Base-by-base conservation (phyloP, 1,139 yeast genomes). In the Yamadazyma spencermartinsiae region DNA sequence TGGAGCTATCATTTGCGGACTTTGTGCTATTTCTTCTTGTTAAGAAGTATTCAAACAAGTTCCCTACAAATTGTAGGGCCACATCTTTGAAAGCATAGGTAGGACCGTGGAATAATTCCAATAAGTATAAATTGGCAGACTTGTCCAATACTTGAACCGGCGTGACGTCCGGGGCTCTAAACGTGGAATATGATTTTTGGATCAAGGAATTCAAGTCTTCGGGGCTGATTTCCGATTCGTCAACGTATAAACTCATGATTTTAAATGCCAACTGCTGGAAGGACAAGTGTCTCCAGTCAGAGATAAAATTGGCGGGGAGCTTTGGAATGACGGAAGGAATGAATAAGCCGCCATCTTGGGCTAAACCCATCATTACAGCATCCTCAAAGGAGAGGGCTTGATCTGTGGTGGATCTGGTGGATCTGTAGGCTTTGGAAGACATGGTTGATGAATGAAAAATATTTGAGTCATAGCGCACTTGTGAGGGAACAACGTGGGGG, bases 71-170 rank as follows among this genome's bases (percentile, higher is more conserved):
- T 63, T 92, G 99, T 56, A 92, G 76, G 3, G 99, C 99, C 48
- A 92, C 98, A 61, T 92, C 99, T 65, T 92, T 92, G 73, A 92
- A 92, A 9, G 99, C 99, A 58, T 92, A 92, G 4, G 99, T 92
- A 47, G 99, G 99, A 30, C 99, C 99, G 57, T 92, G 99, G 80
- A 92, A 92, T 44, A 92, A 73, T 65, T 92, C 99, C 56, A 92
- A 74, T 44, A 92, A 69, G 60, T 87, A 84, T 44, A 92, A 70
- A 40, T 78, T 72, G 16, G 44, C 44, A 39, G 71, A 70, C 39
- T 74, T 63, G 44, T 75, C 74, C 35, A 89, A 74, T 36, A 76
- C 68, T 30, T 74, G 76, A 38, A 89, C 63, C 17, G 99, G 99
- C 10, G 98, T 90, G 39, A 90, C 88, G 21, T 87, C 87, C 12